Percentiles rank a stretch among this genome's conserved stretches.
Evolutionary conservation across 1,284 basidiomycete species (phyloP).

Genomic region (Flammula alnicola): DNA sequence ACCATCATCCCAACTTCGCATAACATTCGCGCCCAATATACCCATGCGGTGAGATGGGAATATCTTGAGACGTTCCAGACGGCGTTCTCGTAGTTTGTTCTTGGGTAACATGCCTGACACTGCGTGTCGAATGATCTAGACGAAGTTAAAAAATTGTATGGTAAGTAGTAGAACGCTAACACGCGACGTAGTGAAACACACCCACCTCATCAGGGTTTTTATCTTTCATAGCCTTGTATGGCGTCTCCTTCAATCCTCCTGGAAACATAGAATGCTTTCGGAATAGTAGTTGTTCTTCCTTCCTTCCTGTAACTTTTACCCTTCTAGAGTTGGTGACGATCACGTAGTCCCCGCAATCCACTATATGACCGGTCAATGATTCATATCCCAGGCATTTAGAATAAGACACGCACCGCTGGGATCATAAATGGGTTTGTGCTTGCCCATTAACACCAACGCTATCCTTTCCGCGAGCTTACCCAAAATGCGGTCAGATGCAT

Average conservation of each 20-base stretch:
- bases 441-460: conserved; percentile 96
- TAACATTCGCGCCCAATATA: conserved; percentile 66
- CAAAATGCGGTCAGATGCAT: conserved; percentile 87
- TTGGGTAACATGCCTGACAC: conserved; percentile 97
- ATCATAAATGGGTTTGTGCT: conserved; percentile 98
- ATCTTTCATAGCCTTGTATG: conserved; percentile 82
- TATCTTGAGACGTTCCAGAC: conserved; percentile 85
- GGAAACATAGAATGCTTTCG: conserved; percentile 92
- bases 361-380: conserved; percentile 43
- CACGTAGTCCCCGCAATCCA: conserved; percentile 97
- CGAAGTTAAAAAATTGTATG: neutral
- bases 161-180: neutral
- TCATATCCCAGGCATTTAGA: neutral
- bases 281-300: conserved; percentile 88
- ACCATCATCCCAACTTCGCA: conserved; percentile 80
- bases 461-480: conserved; percentile 95
- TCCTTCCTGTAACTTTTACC: conserved; percentile 89
- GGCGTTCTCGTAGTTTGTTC: conserved; percentile 87
- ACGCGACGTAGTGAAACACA: conserved; percentile 16
- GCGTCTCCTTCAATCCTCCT: conserved; percentile 91
- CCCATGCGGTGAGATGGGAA: conserved; percentile 80
- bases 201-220: conserved; percentile 91
- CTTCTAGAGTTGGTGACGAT: conserved; percentile 91
- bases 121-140: conserved; percentile 90
- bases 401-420: conserved; percentile 67